Base-by-base conservation (phyloP, 106 monocot genomes). In the Acorus calamus region DNA sequence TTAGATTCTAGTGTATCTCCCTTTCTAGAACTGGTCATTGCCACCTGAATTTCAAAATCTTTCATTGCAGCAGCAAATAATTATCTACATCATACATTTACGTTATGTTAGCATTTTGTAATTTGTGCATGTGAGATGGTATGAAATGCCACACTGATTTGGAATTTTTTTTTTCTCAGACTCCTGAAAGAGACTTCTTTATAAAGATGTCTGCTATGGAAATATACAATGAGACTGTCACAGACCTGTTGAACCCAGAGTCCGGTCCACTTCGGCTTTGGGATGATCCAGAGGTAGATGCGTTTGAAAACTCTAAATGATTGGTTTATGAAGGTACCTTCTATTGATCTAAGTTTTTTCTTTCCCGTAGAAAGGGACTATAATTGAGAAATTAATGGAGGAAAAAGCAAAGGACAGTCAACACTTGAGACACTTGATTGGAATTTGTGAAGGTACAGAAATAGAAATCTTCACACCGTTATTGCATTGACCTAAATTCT, bases 181-280 rank as follows among this genome's bases (percentile, higher is more conserved):
- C 52, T 57, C 76, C 92, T 49, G 92, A 86, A 28, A 81, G 88
- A 66, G 70, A 81, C 4, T 99, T 88, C 53, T 57, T 70, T 4
- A 86, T 99, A 62, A 99, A 84, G 68, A 84, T 99, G 42, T 99
- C 98, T 58, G 98, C 92, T 45, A 59, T 99, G 76, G 98, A 99
- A 70, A 99, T 99, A 42, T 99, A 99, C 63, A 99, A 99, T 72
- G 98, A 99, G 79, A 57, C 81, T 63, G 92, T 99, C 50, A 73
- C 71, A 56, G 98, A 99, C 75, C 73, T 99, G 54, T 53, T 99
- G 53, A 88, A 78, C 66, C 86, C 92, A 44, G 92, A 99, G 56
- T 86, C 92, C 59, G 88, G 83, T 13, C 77, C 92, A 65, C 86
- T 99, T 71, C 78, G 98, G 58, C 65, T 99, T 62, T 69, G 92